Evolutionary conservation across 306 rosid species (phyloP).

Genomic region (Gastrolobium villosum): DNA sequence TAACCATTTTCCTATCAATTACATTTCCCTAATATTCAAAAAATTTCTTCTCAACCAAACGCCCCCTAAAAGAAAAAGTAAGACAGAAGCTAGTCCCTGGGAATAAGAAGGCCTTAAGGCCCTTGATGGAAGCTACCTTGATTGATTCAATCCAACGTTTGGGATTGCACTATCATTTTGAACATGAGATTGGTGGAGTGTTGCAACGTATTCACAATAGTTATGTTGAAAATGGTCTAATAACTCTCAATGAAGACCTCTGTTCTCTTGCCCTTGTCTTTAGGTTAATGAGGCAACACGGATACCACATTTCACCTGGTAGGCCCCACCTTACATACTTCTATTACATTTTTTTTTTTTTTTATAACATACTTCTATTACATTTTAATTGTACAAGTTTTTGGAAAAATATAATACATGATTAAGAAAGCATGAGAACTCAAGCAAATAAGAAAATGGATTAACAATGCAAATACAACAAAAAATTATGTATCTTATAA

Average conservation of each 20-base stretch:
- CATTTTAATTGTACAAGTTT: too few species aligned
- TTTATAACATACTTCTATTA: too few species aligned
- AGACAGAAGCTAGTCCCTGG: slow-evolving; percentile 16
- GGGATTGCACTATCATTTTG: slow-evolving; percentile 43
- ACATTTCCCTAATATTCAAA: too few species aligned
- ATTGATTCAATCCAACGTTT: slow-evolving; percentile 46
- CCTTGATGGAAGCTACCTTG: neutral
- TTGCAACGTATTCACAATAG: slow-evolving; percentile 27
- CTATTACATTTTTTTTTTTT: too few species aligned
- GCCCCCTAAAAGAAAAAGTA: slow-evolving; percentile 49
- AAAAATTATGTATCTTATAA: too few species aligned
- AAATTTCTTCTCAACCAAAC: too few species aligned
- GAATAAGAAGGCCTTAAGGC: neutral
- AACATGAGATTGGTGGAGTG: slow-evolving; percentile 38
- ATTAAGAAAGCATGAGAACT: too few species aligned
- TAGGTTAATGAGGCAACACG: slow-evolving; percentile 52
- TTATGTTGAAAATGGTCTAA: neutral
- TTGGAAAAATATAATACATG: too few species aligned
- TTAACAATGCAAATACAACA: too few species aligned
- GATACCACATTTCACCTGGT: slow-evolving; percentile 43
- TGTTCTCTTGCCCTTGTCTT: slow-evolving; percentile 48
- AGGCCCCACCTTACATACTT: neutral
- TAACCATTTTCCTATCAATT: too few species aligned
- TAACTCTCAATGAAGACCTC: slow-evolving; percentile 22
- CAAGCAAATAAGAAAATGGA: too few species aligned